Evolutionary conservation across 78 protist species (phyloP).

Genomic region (Protostelium mycophagum): DNA sequence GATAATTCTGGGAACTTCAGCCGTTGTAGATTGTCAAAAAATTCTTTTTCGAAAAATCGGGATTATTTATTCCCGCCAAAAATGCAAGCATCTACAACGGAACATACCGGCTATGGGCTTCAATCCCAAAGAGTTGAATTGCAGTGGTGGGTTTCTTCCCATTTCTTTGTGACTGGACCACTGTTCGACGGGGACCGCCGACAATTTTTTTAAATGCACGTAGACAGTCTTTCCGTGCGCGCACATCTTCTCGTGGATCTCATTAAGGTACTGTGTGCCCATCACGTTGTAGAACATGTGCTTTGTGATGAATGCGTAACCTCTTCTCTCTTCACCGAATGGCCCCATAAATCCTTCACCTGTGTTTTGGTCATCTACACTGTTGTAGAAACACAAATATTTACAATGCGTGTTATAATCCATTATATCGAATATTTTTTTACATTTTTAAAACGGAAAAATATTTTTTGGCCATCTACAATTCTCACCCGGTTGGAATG

Average conservation of each 20-base stretch:
- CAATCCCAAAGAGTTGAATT: not conserved
- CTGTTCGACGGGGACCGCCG: not conserved
- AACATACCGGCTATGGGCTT: not conserved
- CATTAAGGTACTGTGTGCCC: not conserved
- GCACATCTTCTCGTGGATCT: not conserved
- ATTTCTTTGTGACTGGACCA: not conserved
- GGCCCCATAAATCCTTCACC: not conserved
- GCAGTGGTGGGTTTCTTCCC: not conserved
- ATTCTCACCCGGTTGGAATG: not conserved
- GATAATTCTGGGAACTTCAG: too few species aligned
- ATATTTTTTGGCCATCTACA: not conserved
- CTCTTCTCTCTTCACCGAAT: not conserved
- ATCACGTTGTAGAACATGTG: not conserved
- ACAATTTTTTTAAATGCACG: not conserved
- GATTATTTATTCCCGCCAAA: too few species aligned
- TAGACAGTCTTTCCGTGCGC: not conserved
- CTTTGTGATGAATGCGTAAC: not conserved
- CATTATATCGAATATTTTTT: not conserved
- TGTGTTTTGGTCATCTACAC: not conserved
- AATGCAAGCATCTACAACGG: too few species aligned
- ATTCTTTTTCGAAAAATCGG: too few species aligned
- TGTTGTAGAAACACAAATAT: too few species aligned
- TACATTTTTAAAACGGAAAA: not conserved
- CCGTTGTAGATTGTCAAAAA: too few species aligned
- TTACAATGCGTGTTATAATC: too few species aligned